These are phyloP conservation scores for Penicillium daleae DNA, from an alignment of 495 filamentous ascomycete species.

Conservation along the genomic window DNA sequence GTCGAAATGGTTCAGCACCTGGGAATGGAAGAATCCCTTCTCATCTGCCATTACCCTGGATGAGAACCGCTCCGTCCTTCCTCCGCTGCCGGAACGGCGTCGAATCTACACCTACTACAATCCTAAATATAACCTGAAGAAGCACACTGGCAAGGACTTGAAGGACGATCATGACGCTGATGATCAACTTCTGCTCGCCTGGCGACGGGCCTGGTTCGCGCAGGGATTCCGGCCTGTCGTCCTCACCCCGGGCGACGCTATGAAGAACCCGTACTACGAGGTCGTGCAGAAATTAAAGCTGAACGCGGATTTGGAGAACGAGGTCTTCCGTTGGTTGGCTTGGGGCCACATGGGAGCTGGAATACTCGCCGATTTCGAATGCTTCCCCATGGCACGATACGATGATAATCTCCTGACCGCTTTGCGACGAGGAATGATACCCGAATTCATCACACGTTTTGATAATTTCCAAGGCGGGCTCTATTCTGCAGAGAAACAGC, in stretches of 20 bases:
- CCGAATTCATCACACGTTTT: conserved; percentile 68
- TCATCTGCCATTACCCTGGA: conserved; percentile 84
- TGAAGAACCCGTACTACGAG: conserved; percentile 80
- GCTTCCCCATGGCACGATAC: conserved; percentile 83
- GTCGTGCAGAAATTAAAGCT: conserved; percentile 57
- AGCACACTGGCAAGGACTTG: conserved; percentile 54
- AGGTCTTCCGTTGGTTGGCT: conserved; percentile 84
- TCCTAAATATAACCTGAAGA: conserved; percentile 46
- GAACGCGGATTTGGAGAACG: conserved; percentile 61
- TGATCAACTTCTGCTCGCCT: conserved; percentile 77
- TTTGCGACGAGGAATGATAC: conserved; percentile 74
- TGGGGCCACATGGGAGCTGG: conserved; percentile 94
- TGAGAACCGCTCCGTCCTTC: conserved; percentile 84
- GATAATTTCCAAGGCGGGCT: conserved; percentile 72
- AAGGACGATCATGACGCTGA: conserved; percentile 68
- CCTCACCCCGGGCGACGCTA: conserved; percentile 78
- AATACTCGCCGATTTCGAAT: conserved; percentile 74
- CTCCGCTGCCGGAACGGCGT: conserved; percentile 70
- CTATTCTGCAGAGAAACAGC: conserved; percentile 70
- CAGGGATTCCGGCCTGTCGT: conserved; percentile 88
- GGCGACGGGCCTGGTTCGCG: conserved; percentile 94
- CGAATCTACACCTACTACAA: conserved; percentile 96
- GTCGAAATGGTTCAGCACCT: conserved; percentile 83
- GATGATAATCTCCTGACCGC: conserved; percentile 72
- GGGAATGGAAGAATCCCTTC: conserved; percentile 88